Evolutionary conservation across 2,329 filamentous ascomycete species (phyloP), one percentile per base, ranked within the genome.

Genomic region (Fusarium multiceps): DNA sequence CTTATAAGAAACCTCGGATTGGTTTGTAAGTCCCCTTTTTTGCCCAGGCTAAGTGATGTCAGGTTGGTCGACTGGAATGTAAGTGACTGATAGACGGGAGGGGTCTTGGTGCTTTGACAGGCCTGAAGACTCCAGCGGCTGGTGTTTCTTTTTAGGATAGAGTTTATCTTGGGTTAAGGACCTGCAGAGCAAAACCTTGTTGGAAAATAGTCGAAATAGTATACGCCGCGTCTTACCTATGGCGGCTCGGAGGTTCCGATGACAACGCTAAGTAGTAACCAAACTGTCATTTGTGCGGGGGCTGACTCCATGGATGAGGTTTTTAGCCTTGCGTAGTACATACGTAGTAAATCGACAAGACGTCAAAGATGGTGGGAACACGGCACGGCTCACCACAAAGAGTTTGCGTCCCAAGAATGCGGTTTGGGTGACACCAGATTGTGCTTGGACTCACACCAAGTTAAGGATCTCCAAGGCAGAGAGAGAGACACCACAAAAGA

Each of bases 51-150:
- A 58, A 59, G 67, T 60, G 46, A 37, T 69, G 54, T 55, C 59
- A 49, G 51, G 46, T 32, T 53, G 46, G 27, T 25, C n/a, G 61
- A 65, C 67, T 70, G 68, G 68, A 70, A 70, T 70, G 68, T 43
- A 60, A 68, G 28, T 68, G 59, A 57, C 58, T 70, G 67, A 70
- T 70, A 51, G 63, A 68, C 27, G 30, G 32, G 66, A 66, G 30
- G 61, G 49, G 43, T 32, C 62, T 40, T 62, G 32, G 40, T 49
- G 41, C 45, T 20, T 59, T 60, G 47, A 55, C 54, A 51, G 59
- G 32, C 40, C 27, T 41, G 20, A 25, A n/a, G 41, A 50, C 34
- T 37, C 34, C 34, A 37, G 34, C 34, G 34, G 34, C 34, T 37
- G 34, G 34, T 37, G 34, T 37, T 37, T 37, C 34, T 62, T 46